phyloP scores from a whole-genome alignment of 495 filamentous ascomycete species.

The Glutinoglossum americanum region DNA sequence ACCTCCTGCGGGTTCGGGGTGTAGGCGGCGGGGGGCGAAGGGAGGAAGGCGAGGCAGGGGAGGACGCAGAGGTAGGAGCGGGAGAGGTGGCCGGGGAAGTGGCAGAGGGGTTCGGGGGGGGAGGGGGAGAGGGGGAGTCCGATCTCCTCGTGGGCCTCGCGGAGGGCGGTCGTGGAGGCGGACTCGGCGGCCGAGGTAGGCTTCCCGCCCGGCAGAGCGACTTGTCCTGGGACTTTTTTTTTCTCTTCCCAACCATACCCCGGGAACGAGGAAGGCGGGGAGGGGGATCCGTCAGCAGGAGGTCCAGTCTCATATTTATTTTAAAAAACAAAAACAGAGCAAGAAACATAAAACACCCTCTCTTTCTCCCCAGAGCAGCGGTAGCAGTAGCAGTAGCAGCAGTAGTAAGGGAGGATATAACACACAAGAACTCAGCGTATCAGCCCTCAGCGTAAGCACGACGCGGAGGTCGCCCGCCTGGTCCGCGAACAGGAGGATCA shows the following conservation, averaged over 20 bases:
- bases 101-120: conserved; percentile 10
- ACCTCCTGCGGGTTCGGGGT: conserved; percentile 63
- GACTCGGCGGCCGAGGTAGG: conserved; percentile 26
- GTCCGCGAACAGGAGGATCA: conserved; percentile 72
- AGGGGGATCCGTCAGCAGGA: too few relatives aligned
- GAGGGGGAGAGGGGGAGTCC: conserved; percentile 58
- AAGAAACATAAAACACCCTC: too few relatives aligned
- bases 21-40: conserved; percentile 36
- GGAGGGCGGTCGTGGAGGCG: conserved; percentile 53
- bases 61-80: conserved; percentile 74
- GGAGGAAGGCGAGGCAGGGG: conserved; percentile 68
- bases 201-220: conserved; percentile 68
- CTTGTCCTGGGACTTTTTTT: conserved; percentile 48
- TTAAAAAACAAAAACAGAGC: too few relatives aligned
- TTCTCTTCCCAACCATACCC: too few relatives aligned
- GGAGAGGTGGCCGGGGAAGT: conserved; percentile 45
- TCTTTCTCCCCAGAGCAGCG: too few relatives aligned
- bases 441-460: conserved; percentile 70
- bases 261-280: too few relatives aligned
- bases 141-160: conserved; percentile 83
- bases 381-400: too few relatives aligned
- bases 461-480: conserved; percentile 51
- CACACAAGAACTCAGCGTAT: conserved; percentile 41
- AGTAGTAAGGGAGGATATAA: too few relatives aligned
- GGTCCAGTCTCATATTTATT: too few relatives aligned